These are phyloP conservation scores for Naegleria lovaniensis DNA, from an alignment of 208 protist genomes.

Conservation along the genomic window DNA sequence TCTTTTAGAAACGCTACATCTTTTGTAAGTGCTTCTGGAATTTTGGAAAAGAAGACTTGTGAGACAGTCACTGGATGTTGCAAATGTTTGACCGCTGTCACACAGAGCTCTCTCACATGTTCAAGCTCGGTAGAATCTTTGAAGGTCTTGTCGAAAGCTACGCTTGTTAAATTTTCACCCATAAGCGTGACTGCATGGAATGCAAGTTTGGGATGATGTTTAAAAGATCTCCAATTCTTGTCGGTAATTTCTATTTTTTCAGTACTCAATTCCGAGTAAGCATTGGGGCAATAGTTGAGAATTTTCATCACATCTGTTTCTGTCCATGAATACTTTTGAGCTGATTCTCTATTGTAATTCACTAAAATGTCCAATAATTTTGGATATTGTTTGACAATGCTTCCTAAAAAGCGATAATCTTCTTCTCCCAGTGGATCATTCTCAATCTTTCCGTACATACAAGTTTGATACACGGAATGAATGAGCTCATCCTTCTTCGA, in stretches of 20 bases:
- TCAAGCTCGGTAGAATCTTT: background rate
- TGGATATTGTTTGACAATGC: background rate
- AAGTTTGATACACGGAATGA: background rate
- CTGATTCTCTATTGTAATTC: background rate
- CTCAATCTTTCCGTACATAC: background rate
- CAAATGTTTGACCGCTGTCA: background rate
- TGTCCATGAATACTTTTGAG: background rate
- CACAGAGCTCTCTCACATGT: background rate
- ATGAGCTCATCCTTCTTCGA: background rate
- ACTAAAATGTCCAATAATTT: background rate
- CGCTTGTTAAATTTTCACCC: background rate
- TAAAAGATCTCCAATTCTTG: background rate
- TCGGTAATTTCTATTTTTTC: background rate
- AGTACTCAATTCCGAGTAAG: background rate
- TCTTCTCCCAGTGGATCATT: background rate
- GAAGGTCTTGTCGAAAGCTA: background rate
- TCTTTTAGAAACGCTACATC: background rate
- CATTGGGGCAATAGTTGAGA: background rate
- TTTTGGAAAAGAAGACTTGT: no score
- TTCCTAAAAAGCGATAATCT: background rate
- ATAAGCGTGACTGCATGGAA: background rate
- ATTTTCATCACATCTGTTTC: background rate
- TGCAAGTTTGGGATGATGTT: background rate
- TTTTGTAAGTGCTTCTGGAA: background rate
- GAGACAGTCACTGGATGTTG: background rate